Evolutionary conservation across 345 rosid genomes (phyloP), one percentile per base, ranked within the genome.

Genomic region (Eucalyptus globulus): DNA sequence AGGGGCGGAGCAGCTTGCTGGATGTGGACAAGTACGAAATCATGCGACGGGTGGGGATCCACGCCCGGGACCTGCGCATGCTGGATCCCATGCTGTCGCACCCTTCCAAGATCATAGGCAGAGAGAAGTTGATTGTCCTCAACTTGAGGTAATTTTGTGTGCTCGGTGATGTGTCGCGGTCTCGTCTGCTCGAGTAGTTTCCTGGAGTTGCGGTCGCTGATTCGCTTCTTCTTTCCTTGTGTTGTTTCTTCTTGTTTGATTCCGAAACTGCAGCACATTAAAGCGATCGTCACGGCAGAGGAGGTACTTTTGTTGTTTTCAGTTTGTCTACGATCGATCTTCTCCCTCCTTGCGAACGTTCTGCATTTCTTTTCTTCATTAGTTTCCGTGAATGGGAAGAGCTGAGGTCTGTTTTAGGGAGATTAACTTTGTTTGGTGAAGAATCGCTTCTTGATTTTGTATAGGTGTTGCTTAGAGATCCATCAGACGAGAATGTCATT

Each of bases 61-160:
- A 94, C 88, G 96, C 95, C 31, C 89, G 96, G 60, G 96, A 95
- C 88, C 93, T 95, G 88, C 92, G 95, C 17, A 94, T 94, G 87
- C 95, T 94, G 15, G 96, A 94, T 76, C 95, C 96, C 37, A 53
- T 94, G 90, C 87, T 93, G 9, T 93, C 93, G 0, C 92, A 93
- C 69, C 96, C 95, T 86, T 94, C 96, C 6, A 89, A 92, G 9
- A 93, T 94, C 65, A 88, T 94, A 14, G 94, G 96, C 51, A 87
- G 96, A 50, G 96, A 93, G 44, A 90, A 86, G 90, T 93, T 91
- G 72, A 93, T 93, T 87, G 96, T 95, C 86, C 92, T 95, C 89
- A 95, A 93, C 88, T 92, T 94, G 90, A 94, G 94, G 96, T 93
- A 65, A 51, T 19, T 24, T 10, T 51, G 29, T 49, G 43, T 85